A percentile compares a stretch with the other conserved stretches of the same genome.
phyloP scores from a whole-genome alignment of 2,329 filamentous ascomycete species.

The Blastomyces gilchristii region DNA sequence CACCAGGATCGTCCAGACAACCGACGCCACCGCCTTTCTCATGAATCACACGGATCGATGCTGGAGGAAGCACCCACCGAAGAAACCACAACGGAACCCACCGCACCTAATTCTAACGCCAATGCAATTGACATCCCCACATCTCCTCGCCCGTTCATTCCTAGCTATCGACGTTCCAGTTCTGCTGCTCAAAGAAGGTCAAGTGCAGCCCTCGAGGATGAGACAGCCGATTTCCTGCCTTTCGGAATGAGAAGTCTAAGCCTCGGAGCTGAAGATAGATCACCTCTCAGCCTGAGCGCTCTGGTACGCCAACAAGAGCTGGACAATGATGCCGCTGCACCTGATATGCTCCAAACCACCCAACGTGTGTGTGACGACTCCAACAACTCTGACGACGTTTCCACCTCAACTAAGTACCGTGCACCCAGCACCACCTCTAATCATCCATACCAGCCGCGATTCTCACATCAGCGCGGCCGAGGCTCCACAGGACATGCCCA shows the following conservation, averaged over 20 bases:
- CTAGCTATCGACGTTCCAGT: slow-evolving; percentile 36
- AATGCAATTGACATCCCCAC: slow-evolving; percentile 41
- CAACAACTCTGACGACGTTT: slow-evolving; percentile 16
- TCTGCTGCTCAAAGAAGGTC: slow-evolving; percentile 34
- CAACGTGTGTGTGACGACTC: slow-evolving; percentile 10
- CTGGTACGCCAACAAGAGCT: slow-evolving; percentile 28
- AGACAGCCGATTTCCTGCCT: slow-evolving; percentile 37
- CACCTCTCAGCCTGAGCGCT: slow-evolving; percentile 24
- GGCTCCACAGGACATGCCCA: slow-evolving; percentile 30
- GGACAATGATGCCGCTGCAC: slow-evolving; percentile 17
- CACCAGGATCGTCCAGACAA: slow-evolving; percentile 27
- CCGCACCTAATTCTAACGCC: slow-evolving; percentile 29
- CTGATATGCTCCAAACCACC: slow-evolving; percentile 18
- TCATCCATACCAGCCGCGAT: slow-evolving; percentile 30
- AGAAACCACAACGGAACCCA: slow-evolving; percentile 25
- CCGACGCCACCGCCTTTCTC: slow-evolving; percentile 23
- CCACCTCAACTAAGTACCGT: slow-evolving; percentile 19
- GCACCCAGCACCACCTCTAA: slow-evolving; percentile 24
- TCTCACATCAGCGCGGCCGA: slow-evolving; percentile 29
- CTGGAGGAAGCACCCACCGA: slow-evolving; percentile 29
- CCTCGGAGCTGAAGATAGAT: slow-evolving; percentile 34
- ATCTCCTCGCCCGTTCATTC: slow-evolving; percentile 34
- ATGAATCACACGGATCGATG: slow-evolving; percentile 24
- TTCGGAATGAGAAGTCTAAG: slow-evolving; percentile 40
- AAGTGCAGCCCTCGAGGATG: slow-evolving; percentile 25